These are phyloP conservation scores for Tylopilus cervinicoccineus DNA, from an alignment of 768 basidiomycete species.

Conservation along the genomic window DNA sequence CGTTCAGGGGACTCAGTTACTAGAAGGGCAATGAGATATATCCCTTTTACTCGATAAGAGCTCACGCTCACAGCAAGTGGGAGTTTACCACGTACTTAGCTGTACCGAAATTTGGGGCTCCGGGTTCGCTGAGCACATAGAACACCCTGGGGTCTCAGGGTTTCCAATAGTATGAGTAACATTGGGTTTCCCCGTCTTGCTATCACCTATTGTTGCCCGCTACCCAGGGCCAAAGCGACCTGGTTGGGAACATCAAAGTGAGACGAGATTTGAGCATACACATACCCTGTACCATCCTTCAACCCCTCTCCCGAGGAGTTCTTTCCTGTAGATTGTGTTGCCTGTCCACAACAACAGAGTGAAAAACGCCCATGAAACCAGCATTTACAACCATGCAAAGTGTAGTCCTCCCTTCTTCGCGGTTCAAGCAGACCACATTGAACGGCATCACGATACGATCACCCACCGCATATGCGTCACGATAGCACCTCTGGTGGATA, in stretches of 20 bases:
- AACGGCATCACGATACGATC: constrained; percentile 61
- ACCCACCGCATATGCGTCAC: too few species aligned
- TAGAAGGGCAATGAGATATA: constrained; percentile 6
- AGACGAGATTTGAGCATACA: background rate
- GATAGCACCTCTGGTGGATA: too few species aligned
- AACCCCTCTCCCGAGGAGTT: too few species aligned
- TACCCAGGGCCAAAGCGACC: constrained; percentile 42
- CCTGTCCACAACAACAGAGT: too few species aligned
- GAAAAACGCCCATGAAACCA: too few species aligned
- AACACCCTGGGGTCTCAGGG: too few species aligned
- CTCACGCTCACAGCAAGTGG: too few species aligned
- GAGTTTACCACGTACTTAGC: constrained; percentile 38
- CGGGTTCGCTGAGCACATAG: constrained; percentile 55
- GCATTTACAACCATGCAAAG: constrained; percentile 60
- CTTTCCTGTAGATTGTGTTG: too few species aligned
- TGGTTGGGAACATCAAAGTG: background rate
- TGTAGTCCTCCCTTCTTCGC: constrained; percentile 48
- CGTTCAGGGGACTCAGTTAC: background rate
- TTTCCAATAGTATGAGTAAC: constrained; percentile 48
- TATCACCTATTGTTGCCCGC: constrained; percentile 44
- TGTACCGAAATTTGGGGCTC: constrained; percentile 48
- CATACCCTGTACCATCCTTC: constrained; percentile 6
- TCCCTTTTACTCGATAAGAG: background rate
- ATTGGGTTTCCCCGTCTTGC: constrained; percentile 56
- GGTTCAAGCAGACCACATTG: constrained; percentile 56